Percentiles rank a stretch among this genome's conserved stretches.
Conservation (phyloP, 331 rosid species). For the Malus hybrid region DNA sequence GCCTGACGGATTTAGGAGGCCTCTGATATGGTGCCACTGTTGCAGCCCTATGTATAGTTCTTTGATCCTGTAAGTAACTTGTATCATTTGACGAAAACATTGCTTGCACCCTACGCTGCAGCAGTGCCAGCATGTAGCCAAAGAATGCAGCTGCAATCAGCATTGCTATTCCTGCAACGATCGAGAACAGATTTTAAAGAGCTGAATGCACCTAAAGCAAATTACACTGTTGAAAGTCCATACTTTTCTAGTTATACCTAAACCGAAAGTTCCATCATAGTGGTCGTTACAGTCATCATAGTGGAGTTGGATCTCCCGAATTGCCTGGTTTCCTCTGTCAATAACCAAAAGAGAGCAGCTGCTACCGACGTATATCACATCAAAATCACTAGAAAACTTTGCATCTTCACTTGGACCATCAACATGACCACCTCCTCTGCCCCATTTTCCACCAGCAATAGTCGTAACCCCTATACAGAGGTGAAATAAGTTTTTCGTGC, state of each 20-base stretch:
- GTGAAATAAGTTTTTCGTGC: neutral
- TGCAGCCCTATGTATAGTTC: constrained; percentile 37
- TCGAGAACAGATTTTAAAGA: neutral
- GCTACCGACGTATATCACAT: constrained; percentile 60
- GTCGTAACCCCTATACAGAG: constrained; percentile 78
- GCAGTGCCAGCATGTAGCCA: constrained; percentile 86
- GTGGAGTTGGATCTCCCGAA: constrained; percentile 88
- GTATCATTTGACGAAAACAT: constrained; percentile 72
- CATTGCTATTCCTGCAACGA: constrained; percentile 59
- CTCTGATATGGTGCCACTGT: constrained; percentile 51
- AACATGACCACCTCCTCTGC: constrained; percentile 71
- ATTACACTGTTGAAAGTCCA: constrained; percentile 3
- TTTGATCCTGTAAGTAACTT: constrained; percentile 51
- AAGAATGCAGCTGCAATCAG: constrained; percentile 66
- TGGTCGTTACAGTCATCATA: constrained; percentile 60
- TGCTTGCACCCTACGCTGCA: constrained; percentile 62
- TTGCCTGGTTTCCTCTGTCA: constrained; percentile 92
- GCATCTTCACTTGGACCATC: constrained; percentile 99
- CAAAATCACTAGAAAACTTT: constrained; percentile 85
- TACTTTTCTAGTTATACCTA: constrained; percentile 44
- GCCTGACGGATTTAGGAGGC: constrained; percentile 65
- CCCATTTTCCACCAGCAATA: constrained; percentile 96
- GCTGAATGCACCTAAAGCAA: constrained; percentile 11
- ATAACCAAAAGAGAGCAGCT: constrained; percentile 88
- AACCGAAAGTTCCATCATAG: constrained; percentile 49